Evolutionary conservation across 805 yeast species (phyloP).

Genomic region (Metschnikowia colocasiae): DNA sequence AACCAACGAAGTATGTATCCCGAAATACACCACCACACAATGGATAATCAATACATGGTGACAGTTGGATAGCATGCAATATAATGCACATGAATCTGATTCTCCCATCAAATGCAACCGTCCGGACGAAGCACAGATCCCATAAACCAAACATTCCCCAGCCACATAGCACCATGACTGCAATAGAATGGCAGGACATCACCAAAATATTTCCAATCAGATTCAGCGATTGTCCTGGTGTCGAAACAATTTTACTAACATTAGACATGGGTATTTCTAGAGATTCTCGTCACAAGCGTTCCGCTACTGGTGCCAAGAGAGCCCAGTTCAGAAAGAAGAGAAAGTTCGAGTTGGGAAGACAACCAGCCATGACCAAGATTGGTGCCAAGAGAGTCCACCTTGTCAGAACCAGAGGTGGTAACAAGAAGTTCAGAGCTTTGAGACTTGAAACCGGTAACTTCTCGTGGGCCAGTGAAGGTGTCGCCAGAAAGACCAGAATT

Average conservation of each 20-base stretch:
- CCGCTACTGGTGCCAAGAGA: slow-evolving; percentile 99
- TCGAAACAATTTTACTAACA: slow-evolving; percentile 12
- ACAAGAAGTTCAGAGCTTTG: slow-evolving; percentile 99
- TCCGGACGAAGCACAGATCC: background rate
- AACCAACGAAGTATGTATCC: slow-evolving; percentile 19
- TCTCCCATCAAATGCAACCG: background rate
- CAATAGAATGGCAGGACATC: background rate
- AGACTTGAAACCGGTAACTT: slow-evolving; percentile 99
- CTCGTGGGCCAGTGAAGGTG: slow-evolving; percentile 99
- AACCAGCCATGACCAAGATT: slow-evolving; percentile 98
- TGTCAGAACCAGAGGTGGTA: slow-evolving; percentile 99
- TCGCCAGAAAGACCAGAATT: slow-evolving; percentile 98
- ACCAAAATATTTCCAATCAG: background rate
- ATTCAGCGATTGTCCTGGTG: background rate
- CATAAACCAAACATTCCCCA: too few species aligned
- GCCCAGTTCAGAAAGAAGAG: slow-evolving; percentile 99
- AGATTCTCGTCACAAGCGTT: slow-evolving; percentile 99
- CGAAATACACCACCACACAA: background rate
- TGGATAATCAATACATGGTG: background rate
- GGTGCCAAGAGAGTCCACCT: slow-evolving; percentile 98
- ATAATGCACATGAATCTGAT: background rate
- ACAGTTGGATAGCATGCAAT: background rate
- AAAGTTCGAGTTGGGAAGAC: slow-evolving; percentile 99
- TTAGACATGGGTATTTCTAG: slow-evolving; percentile 97
- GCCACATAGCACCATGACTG: too few species aligned